Percentiles rank a stretch among this genome's conserved stretches.
These are phyloP conservation scores for Fraxinus albicans DNA, from an alignment of 305 asterid species.

Conservation along the genomic window DNA sequence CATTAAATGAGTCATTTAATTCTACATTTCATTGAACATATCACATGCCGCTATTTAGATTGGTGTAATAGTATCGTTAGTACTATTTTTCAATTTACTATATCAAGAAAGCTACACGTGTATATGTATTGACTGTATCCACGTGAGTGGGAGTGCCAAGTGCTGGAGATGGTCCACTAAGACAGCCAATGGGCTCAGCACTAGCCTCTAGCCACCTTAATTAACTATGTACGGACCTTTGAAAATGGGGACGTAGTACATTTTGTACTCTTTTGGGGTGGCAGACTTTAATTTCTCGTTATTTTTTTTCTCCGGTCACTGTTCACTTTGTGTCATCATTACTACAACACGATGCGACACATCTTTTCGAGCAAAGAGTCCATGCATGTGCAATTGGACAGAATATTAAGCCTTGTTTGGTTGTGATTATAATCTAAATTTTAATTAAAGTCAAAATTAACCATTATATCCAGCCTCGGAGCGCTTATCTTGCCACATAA, in stretches of 20 bases:
- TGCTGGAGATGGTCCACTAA: slow-evolving; percentile 19
- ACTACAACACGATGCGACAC: neutral
- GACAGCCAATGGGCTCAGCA: slow-evolving; percentile 1
- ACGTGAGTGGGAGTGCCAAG: slow-evolving; percentile 33
- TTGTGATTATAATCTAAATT: too few relatives aligned
- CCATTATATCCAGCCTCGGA: too few relatives aligned
- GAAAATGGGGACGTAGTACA: slow-evolving; percentile 24
- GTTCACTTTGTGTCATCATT: neutral
- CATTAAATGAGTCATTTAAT: too few relatives aligned
- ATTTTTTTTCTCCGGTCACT: neutral
- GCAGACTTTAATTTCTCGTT: slow-evolving; percentile 13
- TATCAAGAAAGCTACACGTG: neutral
- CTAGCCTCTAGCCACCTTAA: neutral
- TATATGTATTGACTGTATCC: neutral
- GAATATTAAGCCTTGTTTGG: too few relatives aligned
- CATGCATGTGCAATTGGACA: neutral
- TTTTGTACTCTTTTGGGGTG: slow-evolving; percentile 32
- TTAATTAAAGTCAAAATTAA: too few relatives aligned
- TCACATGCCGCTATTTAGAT: too few relatives aligned
- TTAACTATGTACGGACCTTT: slow-evolving; percentile 33
- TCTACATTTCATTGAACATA: too few relatives aligned
- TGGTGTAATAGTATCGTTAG: too few relatives aligned
- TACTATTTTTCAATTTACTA: too few relatives aligned
- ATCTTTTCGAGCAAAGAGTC: slow-evolving; percentile 19
- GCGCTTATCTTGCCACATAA: too few relatives aligned